Evolutionary conservation across 192 early-diverging fungal species (phyloP), one percentile per base, ranked within the genome.

Genomic region (Rhizophagus clarus): DNA sequence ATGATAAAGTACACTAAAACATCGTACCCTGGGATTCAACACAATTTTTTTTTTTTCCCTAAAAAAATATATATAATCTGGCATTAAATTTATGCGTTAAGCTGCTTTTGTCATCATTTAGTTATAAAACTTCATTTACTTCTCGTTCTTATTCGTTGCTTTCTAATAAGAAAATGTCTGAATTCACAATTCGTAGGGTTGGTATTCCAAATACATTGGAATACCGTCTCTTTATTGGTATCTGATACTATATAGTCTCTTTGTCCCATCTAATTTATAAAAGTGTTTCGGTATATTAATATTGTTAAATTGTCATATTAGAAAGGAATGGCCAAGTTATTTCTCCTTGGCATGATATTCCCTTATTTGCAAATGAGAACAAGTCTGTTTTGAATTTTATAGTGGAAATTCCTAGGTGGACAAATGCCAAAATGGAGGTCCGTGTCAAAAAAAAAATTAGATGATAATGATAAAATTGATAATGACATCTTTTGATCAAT

Each of bases 301-400:
- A 17, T 28, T 34, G 1, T 67, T 64, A 31, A 47, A 15, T 47
- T 87, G 80, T 82, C 42, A 45, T 45, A 45, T 77, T 88, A 86
- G 93, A 95, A 88, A 93, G 89, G 85, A 88, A 93, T 81, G 96
- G 96, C 76, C 92, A 92, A 85, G 90, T 92, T 40, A 83, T 98
- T 76, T 98, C 96, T 76, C 91, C 96, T 79, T 99, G 97, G 92
- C 98, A 98, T 88, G 97, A 99, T 89, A 98, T 99, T 78, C 98
- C 98, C 32, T 89, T 98, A 31, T 97, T 91, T 82, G 97, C 96
- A 79, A 95, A 97, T 84, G 91, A 90, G 73, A 93, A 93, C 71
- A 96, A 96, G 86, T 94, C 92, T 56, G 89, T 98, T 79, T 91
- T 96, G 86, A 99, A 99, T 94, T 97, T 98, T 95, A 90, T 99